Evolutionary conservation across 2,329 filamentous ascomycete species (phyloP).

Genomic region (Cryphonectria carpinicola): DNA sequence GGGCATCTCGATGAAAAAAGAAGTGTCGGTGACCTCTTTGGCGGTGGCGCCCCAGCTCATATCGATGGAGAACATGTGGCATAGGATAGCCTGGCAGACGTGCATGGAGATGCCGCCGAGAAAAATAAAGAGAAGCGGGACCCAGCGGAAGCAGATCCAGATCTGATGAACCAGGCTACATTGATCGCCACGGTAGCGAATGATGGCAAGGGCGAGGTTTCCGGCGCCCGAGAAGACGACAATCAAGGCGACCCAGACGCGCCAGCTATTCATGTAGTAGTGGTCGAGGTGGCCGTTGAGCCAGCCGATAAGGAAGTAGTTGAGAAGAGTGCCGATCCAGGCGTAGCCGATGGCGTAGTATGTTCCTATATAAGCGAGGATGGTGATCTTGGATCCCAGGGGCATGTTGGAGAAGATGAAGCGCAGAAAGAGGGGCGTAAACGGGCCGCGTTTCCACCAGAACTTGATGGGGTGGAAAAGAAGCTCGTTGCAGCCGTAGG

Average conservation of each 20-base stretch:
- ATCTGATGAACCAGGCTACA: slow-evolving; percentile 59
- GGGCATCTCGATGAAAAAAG: slow-evolving; percentile 84
- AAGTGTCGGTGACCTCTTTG: slow-evolving; percentile 80
- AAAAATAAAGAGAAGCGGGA: slow-evolving; percentile 76
- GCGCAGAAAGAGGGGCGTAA: slow-evolving; percentile 76
- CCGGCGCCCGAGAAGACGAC: slow-evolving; percentile 77
- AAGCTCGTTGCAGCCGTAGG: slow-evolving; percentile 81
- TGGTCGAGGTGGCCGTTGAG: slow-evolving; percentile 78
- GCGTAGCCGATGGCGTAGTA: slow-evolving; percentile 80
- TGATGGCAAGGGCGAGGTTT: slow-evolving; percentile 71
- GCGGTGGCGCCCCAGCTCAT: slow-evolving; percentile 86
- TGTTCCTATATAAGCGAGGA: slow-evolving; percentile 77
- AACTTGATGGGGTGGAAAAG: slow-evolving; percentile 77
- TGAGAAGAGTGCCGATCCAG: slow-evolving; percentile 73
- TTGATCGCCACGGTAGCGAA: slow-evolving; percentile 74
- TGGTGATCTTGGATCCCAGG: slow-evolving; percentile 75
- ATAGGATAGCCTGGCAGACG: slow-evolving; percentile 76
- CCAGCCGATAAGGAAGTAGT: slow-evolving; percentile 79
- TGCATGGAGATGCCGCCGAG: slow-evolving; percentile 81
- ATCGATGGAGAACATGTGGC: slow-evolving; percentile 84
- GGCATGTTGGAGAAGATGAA: slow-evolving; percentile 77
- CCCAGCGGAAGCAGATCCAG: slow-evolving; percentile 74
- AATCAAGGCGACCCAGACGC: slow-evolving; percentile 80
- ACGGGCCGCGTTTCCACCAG: slow-evolving; percentile 75
- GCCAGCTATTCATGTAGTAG: slow-evolving; percentile 79